Evolutionary conservation across 2,329 filamentous ascomycete genomes (phyloP), one percentile per base, ranked within the genome.

Genomic region (Botryotinia calthae): DNA sequence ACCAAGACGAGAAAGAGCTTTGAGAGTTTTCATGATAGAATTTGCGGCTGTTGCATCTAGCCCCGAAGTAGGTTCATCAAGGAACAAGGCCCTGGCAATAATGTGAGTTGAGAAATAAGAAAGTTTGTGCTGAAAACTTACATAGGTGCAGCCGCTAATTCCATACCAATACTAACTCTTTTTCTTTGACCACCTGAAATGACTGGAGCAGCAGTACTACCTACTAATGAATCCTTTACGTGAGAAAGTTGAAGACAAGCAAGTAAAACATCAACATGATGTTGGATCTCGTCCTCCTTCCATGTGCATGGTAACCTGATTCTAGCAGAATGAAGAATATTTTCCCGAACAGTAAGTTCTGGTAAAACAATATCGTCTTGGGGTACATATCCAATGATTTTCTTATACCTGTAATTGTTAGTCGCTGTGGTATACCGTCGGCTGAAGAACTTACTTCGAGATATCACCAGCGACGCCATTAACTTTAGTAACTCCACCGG

Each of bases 41-140:
- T 88, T 91, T 0, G 89, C 87, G 64, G 85, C 87, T 79, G 91
- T 87, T 0, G 85, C 87, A 78, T 92, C 90, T 0, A 92, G 85
- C 56, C 90, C 90, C 28, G 85, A 80, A 71, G 89, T 86, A 20
- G 88, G 88, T 77, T 90, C 88, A 67, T 90, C 88, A 12, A 90
- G 83, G 80, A 90, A 91, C 0, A 90, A 81, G 0, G 90, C 83
- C 76, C 70, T 71, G 9, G 34, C 4, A 20, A 44, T 28, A 34
- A 44, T 44, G 61, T 72, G 20, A 67, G 64, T 46, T 2, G 51
- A 51, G 40, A 12, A 31, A 28, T 22, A 18, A n/a, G 9, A 51
- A 59, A 40, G 0, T 1, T 31, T 14, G n/a, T 16, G 20, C 12
- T 16, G 12, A 14, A 59, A 51, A 61, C 70, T 51, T 59, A 69